Evolutionary conservation across 176 grass and related monocot genomes (phyloP).

Genomic region (Bothriochloa decipiens): DNA sequence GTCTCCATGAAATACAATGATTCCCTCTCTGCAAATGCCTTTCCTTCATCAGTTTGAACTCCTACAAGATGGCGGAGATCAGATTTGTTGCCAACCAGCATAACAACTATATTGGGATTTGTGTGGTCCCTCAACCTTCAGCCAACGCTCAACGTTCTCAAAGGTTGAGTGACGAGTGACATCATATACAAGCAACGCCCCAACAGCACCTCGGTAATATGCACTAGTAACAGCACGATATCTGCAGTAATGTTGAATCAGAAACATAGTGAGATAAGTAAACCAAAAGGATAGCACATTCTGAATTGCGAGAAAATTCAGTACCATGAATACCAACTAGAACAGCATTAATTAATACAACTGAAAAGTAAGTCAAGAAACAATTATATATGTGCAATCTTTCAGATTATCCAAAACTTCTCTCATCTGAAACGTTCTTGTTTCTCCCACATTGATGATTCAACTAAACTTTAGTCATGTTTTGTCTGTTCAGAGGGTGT

Average conservation of each 20-base stretch:
- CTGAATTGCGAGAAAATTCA: background rate
- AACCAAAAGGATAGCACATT: background rate
- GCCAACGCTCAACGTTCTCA: constrained; percentile 83
- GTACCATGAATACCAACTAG: background rate
- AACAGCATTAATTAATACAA: background rate
- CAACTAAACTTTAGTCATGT: background rate
- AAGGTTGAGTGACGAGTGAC: constrained; percentile 81
- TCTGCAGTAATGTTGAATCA: constrained; percentile 45
- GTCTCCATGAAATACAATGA: constrained; percentile 95
- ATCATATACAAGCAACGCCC: constrained; percentile 80
- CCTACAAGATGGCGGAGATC: constrained; percentile 85
- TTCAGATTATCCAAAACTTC: background rate
- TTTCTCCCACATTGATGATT: background rate
- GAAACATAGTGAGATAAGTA: constrained; percentile 3
- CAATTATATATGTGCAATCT: background rate
- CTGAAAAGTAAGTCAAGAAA: background rate
- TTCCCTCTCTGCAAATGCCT: constrained; percentile 73
- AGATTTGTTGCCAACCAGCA: constrained; percentile 89
- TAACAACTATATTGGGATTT: constrained; percentile 89
- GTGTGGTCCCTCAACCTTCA: constrained; percentile 86
- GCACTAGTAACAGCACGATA: constrained; percentile 93
- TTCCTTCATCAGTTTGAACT: constrained; percentile 74
- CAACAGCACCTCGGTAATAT: constrained; percentile 88
- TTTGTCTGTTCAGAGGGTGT: background rate
- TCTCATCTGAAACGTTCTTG: background rate